Conservation (phyloP, 2,329 filamentous ascomycete genomes). For the Epichloe amarillans region DNA sequence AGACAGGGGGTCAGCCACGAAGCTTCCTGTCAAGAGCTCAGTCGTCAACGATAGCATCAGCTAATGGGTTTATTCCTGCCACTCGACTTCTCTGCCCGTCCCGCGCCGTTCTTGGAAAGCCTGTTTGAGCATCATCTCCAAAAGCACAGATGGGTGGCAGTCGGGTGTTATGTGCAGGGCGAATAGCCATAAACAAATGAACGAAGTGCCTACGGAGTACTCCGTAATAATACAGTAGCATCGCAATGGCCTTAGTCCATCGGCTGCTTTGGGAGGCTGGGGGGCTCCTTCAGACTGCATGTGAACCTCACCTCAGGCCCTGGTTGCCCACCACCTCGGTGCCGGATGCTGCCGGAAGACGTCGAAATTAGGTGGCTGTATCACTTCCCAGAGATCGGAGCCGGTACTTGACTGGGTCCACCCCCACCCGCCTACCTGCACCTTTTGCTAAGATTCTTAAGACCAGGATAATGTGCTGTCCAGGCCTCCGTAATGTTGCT, state of each 20-base stretch:
- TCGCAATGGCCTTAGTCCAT: no score
- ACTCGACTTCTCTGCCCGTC: constrained; percentile 4
- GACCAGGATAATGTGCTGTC: no score
- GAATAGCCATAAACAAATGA: not conserved
- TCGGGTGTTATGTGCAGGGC: not conserved
- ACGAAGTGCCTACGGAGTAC: no score
- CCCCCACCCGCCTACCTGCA: not conserved
- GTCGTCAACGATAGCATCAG: not conserved
- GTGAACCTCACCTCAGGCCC: not conserved
- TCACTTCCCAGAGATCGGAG: not conserved
- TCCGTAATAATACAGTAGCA: no score
- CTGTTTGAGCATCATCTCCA: not conserved
- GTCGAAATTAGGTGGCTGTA: not conserved
- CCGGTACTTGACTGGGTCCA: not conserved
- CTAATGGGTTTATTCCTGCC: not conserved
- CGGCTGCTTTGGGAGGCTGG: no score
- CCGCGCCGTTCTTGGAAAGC: constrained; percentile 3
- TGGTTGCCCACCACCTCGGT: not conserved
- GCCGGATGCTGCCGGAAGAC: not conserved
- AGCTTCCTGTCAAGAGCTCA: not conserved
- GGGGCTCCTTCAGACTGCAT: not conserved
- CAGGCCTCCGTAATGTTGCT: not conserved
- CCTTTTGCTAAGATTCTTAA: not conserved
- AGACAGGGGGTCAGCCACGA: not conserved
- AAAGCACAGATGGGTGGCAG: not conserved